Percentiles rank a stretch among this genome's conserved stretches.
Conservation (phyloP, 1,284 basidiomycete species). For the Ceratobasidium sp. region DNA sequence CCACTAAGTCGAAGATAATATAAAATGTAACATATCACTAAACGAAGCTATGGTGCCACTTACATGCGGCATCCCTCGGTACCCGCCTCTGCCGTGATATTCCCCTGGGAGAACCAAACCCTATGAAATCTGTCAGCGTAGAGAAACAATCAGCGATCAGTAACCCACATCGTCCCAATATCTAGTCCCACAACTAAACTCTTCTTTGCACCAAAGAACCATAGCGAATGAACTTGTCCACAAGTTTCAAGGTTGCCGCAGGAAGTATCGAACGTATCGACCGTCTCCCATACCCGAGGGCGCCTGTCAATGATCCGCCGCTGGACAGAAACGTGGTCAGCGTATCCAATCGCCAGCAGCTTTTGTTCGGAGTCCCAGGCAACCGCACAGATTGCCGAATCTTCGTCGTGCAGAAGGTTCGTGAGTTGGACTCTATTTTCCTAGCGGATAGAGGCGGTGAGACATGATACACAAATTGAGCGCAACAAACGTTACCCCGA, state of each 20-base stretch:
- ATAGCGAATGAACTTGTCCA: neutral
- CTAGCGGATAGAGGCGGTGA: too few relatives aligned
- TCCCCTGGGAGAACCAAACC: neutral
- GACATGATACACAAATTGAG: too few relatives aligned
- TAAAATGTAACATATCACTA: too few relatives aligned
- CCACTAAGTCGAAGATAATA: neutral
- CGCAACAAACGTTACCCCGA: too few relatives aligned
- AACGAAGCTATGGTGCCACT: neutral
- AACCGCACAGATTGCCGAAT: neutral
- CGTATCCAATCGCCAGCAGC: neutral
- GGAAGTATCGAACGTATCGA: neutral
- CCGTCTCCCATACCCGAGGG: neutral
- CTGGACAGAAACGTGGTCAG: neutral
- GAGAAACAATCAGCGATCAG: neutral
- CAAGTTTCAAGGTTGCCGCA: too few relatives aligned
- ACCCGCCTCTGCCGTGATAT: neutral
- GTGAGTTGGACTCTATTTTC: neutral
- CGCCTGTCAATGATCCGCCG: neutral
- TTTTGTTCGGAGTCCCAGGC: neutral
- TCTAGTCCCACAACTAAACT: neutral
- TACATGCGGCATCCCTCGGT: neutral
- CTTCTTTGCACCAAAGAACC: neutral
- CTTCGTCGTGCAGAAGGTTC: neutral
- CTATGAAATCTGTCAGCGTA: neutral
- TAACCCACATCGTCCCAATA: neutral